phyloP scores from a whole-genome alignment of 2,329 filamentous ascomycete genomes.

The Hymenoscyphus linearis region DNA sequence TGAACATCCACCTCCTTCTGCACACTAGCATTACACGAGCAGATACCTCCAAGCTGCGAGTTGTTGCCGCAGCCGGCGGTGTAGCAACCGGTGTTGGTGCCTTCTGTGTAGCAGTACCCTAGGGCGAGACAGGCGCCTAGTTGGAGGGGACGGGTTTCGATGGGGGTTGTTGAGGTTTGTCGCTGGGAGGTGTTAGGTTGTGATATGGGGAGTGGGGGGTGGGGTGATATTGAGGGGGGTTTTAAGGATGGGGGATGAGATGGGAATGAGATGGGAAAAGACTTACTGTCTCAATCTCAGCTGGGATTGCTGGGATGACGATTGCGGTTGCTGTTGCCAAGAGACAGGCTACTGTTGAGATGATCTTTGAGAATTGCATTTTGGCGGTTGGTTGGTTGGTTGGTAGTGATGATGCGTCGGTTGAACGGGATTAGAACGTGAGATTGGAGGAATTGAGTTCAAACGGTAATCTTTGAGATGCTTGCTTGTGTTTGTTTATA shows the following conservation, averaged over 20 bases:
- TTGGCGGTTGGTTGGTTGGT: not conserved
- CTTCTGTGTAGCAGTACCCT: slow-evolving; percentile 10
- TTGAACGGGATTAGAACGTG: not conserved
- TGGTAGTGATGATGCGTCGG: not conserved
- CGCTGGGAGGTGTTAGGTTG: slow-evolving; percentile 3
- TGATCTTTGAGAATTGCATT: slow-evolving; percentile 1
- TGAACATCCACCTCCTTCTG: slow-evolving; percentile 15
- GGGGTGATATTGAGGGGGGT: no score
- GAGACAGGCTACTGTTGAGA: not conserved
- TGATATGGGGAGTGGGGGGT: not conserved
- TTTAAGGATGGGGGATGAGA: not conserved
- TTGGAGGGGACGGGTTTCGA: slow-evolving; percentile 10
- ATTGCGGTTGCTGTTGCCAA: not conserved
- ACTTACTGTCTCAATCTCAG: not conserved
- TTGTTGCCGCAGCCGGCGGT: slow-evolving; percentile 10
- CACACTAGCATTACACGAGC: slow-evolving; percentile 16
- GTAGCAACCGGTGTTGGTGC: slow-evolving; percentile 7
- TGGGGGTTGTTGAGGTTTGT: slow-evolving; percentile 6
- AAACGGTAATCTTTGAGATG: no score
- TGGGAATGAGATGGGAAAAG: no score
- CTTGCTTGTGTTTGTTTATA: not conserved
- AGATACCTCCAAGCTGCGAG: slow-evolving; percentile 6
- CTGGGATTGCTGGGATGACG: not conserved
- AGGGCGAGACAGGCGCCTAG: slow-evolving; percentile 15
- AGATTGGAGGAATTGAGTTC: no score